Base-by-base conservation (phyloP, 1,284 basidiomycete genomes). In the Vanrija sp. region DNA sequence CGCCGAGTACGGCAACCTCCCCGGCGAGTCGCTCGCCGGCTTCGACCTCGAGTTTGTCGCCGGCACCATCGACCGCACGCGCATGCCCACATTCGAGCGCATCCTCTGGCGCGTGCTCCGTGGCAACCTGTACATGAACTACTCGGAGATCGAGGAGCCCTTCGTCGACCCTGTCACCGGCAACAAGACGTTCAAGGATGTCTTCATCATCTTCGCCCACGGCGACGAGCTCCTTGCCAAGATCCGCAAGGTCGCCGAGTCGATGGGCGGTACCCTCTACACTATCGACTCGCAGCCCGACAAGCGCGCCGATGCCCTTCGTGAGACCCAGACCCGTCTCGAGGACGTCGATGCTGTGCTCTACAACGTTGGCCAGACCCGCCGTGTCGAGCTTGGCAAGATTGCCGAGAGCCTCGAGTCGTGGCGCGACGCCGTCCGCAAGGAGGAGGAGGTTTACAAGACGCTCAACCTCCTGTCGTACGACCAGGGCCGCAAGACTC, bases 201-300 rank as follows among this genome's bases (percentile, higher is more conserved):
- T 98, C 41, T 99, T 99, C 79, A 96, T 99, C 79, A 98, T 99
- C 75, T 99, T 99, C 69, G 96, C 95, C 0, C 96, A 99, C 67
- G 96, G 96, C 35, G 85, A 91, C 46, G 86, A 88, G 41, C 81
- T 98, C 19, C 84, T 98, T 25, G 84, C 89, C 65, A 99, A 98
- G 82, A 98, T 99, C 71, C 90, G 95, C 72, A 98, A 95, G 76
- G 91, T 99, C 58, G 88, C 93, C 43, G 96, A 98, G 78, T 94
- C 90, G 27, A 97, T 98, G 89, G 94, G 96, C 44, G 96, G 88
- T 2, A 96, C 92, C 0, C 80, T 98, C 53, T 98, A 95, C 78
- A 91, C 93, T 35, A 95, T 99, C 71, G 95, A 98, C 73, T 81
- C 92, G 42, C 93, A 95, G 64, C 84, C 88, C 3, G 90, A 93